Base-by-base conservation (phyloP, 805 yeast species). In the Wickerhamomyces chaumierensis region DNA sequence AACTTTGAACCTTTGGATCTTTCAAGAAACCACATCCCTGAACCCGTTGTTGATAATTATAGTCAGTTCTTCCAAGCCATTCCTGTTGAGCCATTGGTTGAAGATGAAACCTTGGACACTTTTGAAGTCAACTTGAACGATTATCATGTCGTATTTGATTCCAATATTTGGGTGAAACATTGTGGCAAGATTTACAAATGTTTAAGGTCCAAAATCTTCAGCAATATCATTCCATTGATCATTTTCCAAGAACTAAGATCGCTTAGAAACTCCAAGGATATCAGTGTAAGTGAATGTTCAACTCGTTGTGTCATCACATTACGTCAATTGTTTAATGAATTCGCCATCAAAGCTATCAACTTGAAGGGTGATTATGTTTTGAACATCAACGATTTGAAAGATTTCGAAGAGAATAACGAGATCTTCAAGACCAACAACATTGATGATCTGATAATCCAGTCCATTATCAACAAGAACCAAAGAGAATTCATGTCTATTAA, bases 131-230 rank as follows among this genome's bases (percentile, higher is more conserved):
- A 28, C 16, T 13, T 28, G 31, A 28, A 28, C 13, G 16, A 28
- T 15, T 28, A 28, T 28, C 31, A 28, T 14, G 13, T 28, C 39
- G 72, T 84, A 1, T 62, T 82, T 40, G 94, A 82, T 57, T 81
- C 92, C 2, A 81, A 83, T 46, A 74, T 81, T 41, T 82, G 90
- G 88, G 61, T 82, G 45, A 79, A 81, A 49, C 88, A 81, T 51
- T 81, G 87, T 55, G 94, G 90, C 2, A 68, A 80, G 43, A 65
- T 82, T 17, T 82, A 69, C 60, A 82, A 82, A 53, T 74, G 84
- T 48, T 70, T 80, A 12, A 66, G 78, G 25, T 71, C 73, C 46
- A 68, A 66, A 13, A 70, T 80, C 3, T 66, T 82, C 42, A 73
- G 68, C 44, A 61, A 78, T 18, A 71, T 77, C 47, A 74, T 81